These are phyloP conservation scores for Hibiscus tridactylites DNA, from an alignment of 345 rosid genomes.

Conservation along the genomic window DNA sequence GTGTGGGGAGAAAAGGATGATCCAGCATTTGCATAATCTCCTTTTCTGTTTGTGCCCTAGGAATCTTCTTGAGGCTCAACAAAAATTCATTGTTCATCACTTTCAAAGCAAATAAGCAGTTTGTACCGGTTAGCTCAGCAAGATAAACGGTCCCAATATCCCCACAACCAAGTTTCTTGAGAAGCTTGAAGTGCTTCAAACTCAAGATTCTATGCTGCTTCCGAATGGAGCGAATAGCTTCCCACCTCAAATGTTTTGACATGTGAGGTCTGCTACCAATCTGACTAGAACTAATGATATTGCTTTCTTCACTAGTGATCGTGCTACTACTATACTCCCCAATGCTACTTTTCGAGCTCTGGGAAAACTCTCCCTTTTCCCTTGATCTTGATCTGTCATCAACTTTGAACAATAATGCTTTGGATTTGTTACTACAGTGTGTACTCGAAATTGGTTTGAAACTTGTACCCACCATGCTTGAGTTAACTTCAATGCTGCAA, in stretches of 20 bases:
- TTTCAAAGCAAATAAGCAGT: conserved; percentile 62
- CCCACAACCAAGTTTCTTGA: conserved; percentile 69
- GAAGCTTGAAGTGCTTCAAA: conserved; percentile 56
- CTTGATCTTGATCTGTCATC: conserved; percentile 47
- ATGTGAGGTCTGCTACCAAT: conserved; percentile 64
- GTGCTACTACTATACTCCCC: conserved; percentile 64
- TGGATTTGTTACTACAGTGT: conserved; percentile 22
- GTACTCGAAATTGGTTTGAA: conserved; percentile 25
- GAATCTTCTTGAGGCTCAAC: conserved; percentile 55
- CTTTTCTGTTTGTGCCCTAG: conserved; percentile 68
- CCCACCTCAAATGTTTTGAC: conserved; percentile 74
- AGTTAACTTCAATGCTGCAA: conserved; percentile 29
- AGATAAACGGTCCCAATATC: conserved; percentile 71
- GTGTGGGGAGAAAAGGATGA: conserved; percentile 79
- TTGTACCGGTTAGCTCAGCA: conserved; percentile 51
- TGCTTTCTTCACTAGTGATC: conserved; percentile 50
- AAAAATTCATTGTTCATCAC: conserved; percentile 69
- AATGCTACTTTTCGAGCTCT: conserved; percentile 76
- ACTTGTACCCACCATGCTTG: conserved; percentile 24
- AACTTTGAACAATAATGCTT: conserved; percentile 24
- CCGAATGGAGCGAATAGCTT: conserved; percentile 47
- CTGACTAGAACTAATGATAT: conserved; percentile 42
- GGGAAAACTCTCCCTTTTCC: conserved; percentile 64
- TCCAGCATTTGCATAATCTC: conserved; percentile 75
- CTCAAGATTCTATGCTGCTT: conserved; percentile 53